Base-by-base conservation (phyloP, 2,329 filamentous ascomycete genomes). In the Monilinia laxa region DNA sequence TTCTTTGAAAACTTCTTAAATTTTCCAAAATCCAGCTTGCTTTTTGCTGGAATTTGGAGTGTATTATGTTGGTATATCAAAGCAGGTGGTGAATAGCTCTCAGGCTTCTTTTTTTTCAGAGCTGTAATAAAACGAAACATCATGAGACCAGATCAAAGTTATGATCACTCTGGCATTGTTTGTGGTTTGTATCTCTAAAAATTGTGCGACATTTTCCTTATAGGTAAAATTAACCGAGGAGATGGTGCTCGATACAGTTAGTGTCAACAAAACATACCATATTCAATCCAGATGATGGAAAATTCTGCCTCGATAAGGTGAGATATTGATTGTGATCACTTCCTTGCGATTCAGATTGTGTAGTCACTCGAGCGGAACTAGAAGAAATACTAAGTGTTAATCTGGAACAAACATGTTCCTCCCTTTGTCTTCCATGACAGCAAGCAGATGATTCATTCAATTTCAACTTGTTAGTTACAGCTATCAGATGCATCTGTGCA, bases 241-340 rank as follows among this genome's bases (percentile, higher is more conserved):
- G 14, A 1, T 52, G 16, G 16, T 20, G 9, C 31, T n/a, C 14
- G 10, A 62, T 14, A 62, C 2, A 3, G 45, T 51, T 62, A 62
- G 58, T 40, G 28, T n/a, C 23, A 35, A 62, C 3, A 62, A 20
- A 38, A 1, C 25, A 7, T 38, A 23, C 16, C n/a, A 35, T 62
- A 25, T 60, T 38, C 28, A 60, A 35, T 51, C 3, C 5, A 20
- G 1, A 20, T 4, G 1, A 20, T 40, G 9, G 14, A 23, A 7
- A 1, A 2, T 9, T 35, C 1, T 62, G 4, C 2, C n/a, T 51
- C 1, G 2, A 51, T 38, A 1, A 0, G 12, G n/a, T 20, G 9
- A 38, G 12, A 25, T 2, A 16, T 28, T 11, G 10, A 51, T 3
- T 3, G 23, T 51, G n/a, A 23, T 3, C 23, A 11, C 4, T 2